These are phyloP conservation scores for Ammopiptanthus mongolicus DNA, from an alignment of 306 rosid species.

Conservation along the genomic window DNA sequence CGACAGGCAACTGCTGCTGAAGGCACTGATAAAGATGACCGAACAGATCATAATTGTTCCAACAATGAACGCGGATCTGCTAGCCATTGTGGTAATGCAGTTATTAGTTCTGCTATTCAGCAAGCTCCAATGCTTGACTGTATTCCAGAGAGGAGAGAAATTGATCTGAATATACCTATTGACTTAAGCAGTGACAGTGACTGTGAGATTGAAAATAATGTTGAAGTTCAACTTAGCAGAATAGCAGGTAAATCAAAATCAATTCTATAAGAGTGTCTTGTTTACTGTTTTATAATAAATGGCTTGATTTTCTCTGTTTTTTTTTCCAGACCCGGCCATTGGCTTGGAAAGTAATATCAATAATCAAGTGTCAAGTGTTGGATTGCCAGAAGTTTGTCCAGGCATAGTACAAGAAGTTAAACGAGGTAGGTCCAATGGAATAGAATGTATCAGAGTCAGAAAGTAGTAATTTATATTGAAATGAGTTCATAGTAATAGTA, in stretches of 20 bases:
- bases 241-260: slow-evolving; percentile 33
- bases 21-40: slow-evolving; percentile 18
- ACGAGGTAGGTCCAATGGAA: slow-evolving; percentile 25
- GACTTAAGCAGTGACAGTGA: slow-evolving; percentile 1
- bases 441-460: not conserved
- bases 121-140: slow-evolving; percentile 15
- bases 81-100: not conserved
- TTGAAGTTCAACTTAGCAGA: slow-evolving; percentile 15
- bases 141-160: slow-evolving; percentile 6
- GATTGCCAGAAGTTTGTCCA: slow-evolving; percentile 18
- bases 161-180: slow-evolving; percentile 21
- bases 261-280: not conserved
- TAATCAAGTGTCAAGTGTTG: slow-evolving; percentile 16
- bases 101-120: slow-evolving; percentile 23
- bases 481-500: not conserved
- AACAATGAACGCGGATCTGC: slow-evolving; percentile 13
- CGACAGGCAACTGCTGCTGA: slow-evolving; percentile 25
- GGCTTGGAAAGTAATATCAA: slow-evolving; percentile 10
- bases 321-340: slow-evolving; percentile 36
- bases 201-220: slow-evolving; percentile 26
- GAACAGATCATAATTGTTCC: not conserved
- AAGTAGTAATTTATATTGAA: not conserved
- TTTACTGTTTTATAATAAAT: not conserved
- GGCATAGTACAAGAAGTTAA: slow-evolving; percentile 25
- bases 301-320: slow-evolving; percentile 14